Base-by-base conservation (phyloP, 257 asterid genomes). In the Salvia miltiorrhiza region DNA sequence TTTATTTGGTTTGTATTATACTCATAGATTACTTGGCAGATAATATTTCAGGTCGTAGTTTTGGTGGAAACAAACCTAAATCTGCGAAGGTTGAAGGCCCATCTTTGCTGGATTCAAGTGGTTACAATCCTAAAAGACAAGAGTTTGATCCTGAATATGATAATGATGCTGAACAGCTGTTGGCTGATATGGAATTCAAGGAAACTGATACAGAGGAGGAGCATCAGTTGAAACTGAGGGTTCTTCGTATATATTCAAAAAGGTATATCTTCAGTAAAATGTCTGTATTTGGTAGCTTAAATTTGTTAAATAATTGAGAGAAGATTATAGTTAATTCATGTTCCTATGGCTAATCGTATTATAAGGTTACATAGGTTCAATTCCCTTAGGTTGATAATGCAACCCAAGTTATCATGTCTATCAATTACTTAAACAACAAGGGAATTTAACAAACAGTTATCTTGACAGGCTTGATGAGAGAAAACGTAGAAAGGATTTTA, bases 161-260 rank as follows among this genome's bases (percentile, higher is more conserved):
- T 76, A 89, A 87, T 73, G 96, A 92, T 64, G 97, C 97, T 13
- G 97, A 92, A 80, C 90, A 82, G 63, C 54, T 86, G 78, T 82
- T 92, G 72, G 95, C 95, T 43, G 97, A 92, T 69, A 89, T 92
- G 96, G 97, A 92, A 76, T 92, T 92, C 80, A 92, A 92, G 77
- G 96, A 89, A 59, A 80, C 77, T 39, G 97, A 92, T 72, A 78
- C 90, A 28, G 92, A 87, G 40, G 93, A 81, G 63, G 97, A 92
- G 83, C 88, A 76, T 8, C 83, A 83, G 73, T 71, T 92, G 83
- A 92, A 92, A 80, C 49, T 89, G 67, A 84, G 87, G 48, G 85
- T 92, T 40, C 87, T 92, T 71, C 95, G 76, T 56, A 84, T 87
- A 80, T 89, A 92, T 78, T 78, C 82, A 37, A 87, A 86, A 80